phyloP scores from a whole-genome alignment of 495 filamentous ascomycete genomes.

The Lasiosphaeria ovina region DNA sequence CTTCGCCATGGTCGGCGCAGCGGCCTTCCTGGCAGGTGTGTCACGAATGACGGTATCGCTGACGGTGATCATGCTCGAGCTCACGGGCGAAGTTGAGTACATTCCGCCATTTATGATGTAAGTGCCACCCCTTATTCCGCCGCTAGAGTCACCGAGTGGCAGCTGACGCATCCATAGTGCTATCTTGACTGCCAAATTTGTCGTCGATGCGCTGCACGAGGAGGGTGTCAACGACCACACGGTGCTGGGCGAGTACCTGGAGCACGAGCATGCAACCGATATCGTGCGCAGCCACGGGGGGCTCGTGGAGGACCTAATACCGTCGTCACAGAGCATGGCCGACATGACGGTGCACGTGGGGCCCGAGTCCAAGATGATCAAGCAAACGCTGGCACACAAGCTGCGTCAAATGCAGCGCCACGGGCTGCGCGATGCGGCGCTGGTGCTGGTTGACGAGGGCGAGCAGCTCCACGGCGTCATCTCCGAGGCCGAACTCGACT shows the following conservation, averaged over 20 bases:
- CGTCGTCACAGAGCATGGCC: conserved; percentile 52
- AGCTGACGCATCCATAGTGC: conserved; percentile 23
- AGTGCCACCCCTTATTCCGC: not conserved
- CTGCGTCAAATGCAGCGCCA: conserved; percentile 45
- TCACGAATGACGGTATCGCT: conserved; percentile 60
- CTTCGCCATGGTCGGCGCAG: conserved; percentile 61
- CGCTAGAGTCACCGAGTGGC: not conserved
- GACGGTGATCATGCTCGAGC: conserved; percentile 60
- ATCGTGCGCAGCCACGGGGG: conserved; percentile 17
- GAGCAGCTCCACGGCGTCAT: conserved; percentile 54
- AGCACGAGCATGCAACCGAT: conserved; percentile 33
- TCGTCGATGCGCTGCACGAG: conserved; percentile 49
- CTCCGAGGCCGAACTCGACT: conserved; percentile 55
- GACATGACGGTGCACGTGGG: conserved; percentile 55
- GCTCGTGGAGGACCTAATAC: conserved; percentile 45
- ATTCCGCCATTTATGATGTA: conserved; percentile 57
- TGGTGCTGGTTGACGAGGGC: conserved; percentile 52
- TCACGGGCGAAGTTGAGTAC: conserved; percentile 48
- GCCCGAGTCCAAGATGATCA: conserved; percentile 42
- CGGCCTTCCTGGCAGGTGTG: conserved; percentile 57
- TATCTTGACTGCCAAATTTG: conserved; percentile 59
- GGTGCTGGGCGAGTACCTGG: conserved; percentile 35
- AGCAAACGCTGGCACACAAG: conserved; percentile 42
- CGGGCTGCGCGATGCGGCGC: conserved; percentile 55
- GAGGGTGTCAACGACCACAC: conserved; percentile 55